Evolutionary conservation across 345 rosid genomes (phyloP), one percentile per base, ranked within the genome.

Genomic region (Bruguiera parviflora): DNA sequence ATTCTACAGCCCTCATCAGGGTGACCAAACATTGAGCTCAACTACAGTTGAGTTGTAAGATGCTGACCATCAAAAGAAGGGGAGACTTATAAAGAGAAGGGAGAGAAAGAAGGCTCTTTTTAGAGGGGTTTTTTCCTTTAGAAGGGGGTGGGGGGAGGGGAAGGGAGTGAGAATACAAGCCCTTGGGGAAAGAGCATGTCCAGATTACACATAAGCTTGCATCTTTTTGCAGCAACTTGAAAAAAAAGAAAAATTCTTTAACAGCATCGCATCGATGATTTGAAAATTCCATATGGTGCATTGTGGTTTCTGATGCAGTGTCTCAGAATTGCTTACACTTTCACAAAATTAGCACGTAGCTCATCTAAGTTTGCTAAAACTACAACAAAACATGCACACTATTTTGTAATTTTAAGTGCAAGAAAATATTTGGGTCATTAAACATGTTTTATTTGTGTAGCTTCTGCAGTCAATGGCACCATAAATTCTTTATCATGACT

Each of bases 341-440:
- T 3, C 19, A 43, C 49, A 43, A 33, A 33, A 43, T 43, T 43
- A 43, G 29, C 18, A 22, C 3, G 27, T 9, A 10, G 29, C 7
- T 21, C 28, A 55, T 21, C 24, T 55, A 9, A 25, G 6, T 55
- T 55, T 9, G 58, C 27, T 55, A 55, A 21, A 31, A 11, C 18
- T 31, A 32, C 52, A 33, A 55, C 20, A 47, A 6, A 18, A 56
- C 65, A 27, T 57, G 39, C 46, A 53, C 25, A 11, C 21, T 64
- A 47, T 32, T 46, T 31, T 32, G n/a, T 57, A 65, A 65, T 37
- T 61, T 53, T 27, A 61, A 73, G 67, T 35, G 53, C 60, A 22
- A n/a, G 49, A 55, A 55, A 55, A 55, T 55, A 25, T 55, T 55
- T 29, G 22, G 49, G 49, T 43, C 49, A 43, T 43, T 13, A 20